Base-by-base conservation (phyloP, 2,329 filamentous ascomycete species). In the Fusarium sacchari region DNA sequence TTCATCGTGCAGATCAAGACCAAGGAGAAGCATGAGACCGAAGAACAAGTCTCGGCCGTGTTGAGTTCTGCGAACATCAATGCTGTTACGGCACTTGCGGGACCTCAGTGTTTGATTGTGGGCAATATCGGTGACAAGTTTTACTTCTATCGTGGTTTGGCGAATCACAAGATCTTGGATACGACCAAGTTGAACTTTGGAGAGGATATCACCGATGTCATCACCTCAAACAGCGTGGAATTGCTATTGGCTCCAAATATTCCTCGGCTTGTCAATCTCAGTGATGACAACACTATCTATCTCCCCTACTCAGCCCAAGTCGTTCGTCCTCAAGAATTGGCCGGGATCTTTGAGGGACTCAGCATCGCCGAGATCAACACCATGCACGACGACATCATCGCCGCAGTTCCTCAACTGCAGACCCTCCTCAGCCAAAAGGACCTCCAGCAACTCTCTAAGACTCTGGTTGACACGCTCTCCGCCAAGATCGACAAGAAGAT, bases 31-130 rank as follows among this genome's bases (percentile, higher is more conserved):
- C 65, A 43, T 0, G 22, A 34, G 2, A 69, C 50, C 0, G 15
- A 37, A 3, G 52, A 39, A 0, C 5, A 53, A 8, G 6, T 69
- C 0, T 36, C 24, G 0, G 15, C 24, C 6, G 36, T n/a, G 6
- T 28, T 69, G 44, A 69, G 36, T 7, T 40, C 59, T 5, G 50
- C 36, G 0, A 69, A 69, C 0, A 59, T 69, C 22, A 69, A 69
- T 1, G 59, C 67, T 22, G 59, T 69, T 0, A 69, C 67, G 0
- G 65, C 67, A 1, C 46, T 69, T 11, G 67, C 65, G 1, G 67
- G 67, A 7, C 65, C 67, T n/a, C 67, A 69, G 30, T 69, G 65
- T 30, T 22, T 69, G 17, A 42, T 69, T 0, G 18, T 69, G 17
- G 58, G 13, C 0, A 46, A 9, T 0, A 40, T 46, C 1, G 59